Evolutionary conservation across 1,284 basidiomycete genomes (phyloP).

Genomic region (Bondarzewia mesenterica): DNA sequence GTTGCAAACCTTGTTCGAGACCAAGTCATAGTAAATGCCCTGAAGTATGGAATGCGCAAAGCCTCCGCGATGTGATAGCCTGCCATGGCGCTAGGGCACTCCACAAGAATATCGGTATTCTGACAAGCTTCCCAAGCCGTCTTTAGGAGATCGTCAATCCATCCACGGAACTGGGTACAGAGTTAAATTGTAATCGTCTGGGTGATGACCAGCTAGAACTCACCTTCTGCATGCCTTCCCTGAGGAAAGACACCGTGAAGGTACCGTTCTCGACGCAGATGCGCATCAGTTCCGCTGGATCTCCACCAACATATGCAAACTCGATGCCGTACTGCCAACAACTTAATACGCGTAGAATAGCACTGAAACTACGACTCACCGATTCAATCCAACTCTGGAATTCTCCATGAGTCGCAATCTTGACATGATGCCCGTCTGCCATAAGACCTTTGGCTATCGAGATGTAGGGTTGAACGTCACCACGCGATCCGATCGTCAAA

Average conservation of each 20-base stretch:
- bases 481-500: constrained; percentile 90
- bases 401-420: constrained; percentile 90
- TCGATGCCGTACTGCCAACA: constrained; percentile 76
- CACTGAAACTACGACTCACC: constrained; percentile 37
- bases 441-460: constrained; percentile 88
- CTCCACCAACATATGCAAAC: constrained; percentile 89
- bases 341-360: constrained; percentile 4
- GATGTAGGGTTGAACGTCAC: constrained; percentile 93
- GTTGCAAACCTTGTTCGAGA: constrained; percentile 54
- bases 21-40: constrained; percentile 88
- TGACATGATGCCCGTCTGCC: constrained; percentile 79
- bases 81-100: constrained; percentile 96
- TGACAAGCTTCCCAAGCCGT: constrained; percentile 96
- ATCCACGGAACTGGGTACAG: constrained; percentile 85
- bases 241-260: constrained; percentile 91
- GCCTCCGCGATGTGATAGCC: constrained; percentile 98
- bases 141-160: constrained; percentile 92
- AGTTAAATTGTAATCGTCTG: no score
- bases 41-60: constrained; percentile 86
- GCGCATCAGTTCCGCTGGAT: constrained; percentile 92
- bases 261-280: constrained; percentile 96
- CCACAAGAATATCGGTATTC: constrained; percentile 87
- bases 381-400: constrained; percentile 94
- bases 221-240: constrained; percentile 84
- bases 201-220: no score